phyloP scores from a whole-genome alignment of 345 rosid genomes.

The Hevea brasiliensis region DNA sequence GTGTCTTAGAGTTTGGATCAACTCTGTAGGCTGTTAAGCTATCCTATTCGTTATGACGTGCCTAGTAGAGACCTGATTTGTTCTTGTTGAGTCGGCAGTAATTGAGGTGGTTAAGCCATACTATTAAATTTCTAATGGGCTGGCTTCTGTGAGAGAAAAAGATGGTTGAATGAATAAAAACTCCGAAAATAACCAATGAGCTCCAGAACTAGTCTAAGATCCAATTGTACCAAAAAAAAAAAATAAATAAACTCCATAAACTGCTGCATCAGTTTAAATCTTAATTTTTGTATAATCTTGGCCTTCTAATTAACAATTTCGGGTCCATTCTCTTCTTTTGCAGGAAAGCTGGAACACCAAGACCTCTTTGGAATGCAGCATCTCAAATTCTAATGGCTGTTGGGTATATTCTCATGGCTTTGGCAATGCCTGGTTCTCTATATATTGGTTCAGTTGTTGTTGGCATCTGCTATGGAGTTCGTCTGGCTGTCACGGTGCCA shows the following conservation, averaged over 20 bases:
- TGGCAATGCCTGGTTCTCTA: slow-evolving; percentile 74
- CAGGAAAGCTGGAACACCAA: slow-evolving; percentile 85
- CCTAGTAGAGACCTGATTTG: no score
- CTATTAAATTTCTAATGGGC: not conserved
- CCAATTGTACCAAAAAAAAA: no score
- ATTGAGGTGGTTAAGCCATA: not conserved
- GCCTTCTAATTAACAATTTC: not conserved
- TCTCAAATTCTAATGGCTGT: slow-evolving; percentile 84
- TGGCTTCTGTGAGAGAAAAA: not conserved
- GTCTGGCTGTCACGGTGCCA: slow-evolving; percentile 83
- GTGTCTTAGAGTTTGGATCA: no score
- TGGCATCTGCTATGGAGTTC: slow-evolving; percentile 89
- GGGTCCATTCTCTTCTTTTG: not conserved
- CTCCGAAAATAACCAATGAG: no score
- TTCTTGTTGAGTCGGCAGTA: no score
- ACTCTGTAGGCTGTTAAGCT: not conserved
- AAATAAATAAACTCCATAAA: no score
- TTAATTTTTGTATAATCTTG: no score
- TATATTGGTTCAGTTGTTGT: slow-evolving; percentile 83
- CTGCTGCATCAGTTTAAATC: not conserved
- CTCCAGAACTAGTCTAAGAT: no score
- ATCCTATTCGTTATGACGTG: no score
- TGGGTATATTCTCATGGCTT: slow-evolving; percentile 75
- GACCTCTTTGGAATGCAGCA: slow-evolving; percentile 94
- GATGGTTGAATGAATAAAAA: no score